phyloP scores from a whole-genome alignment of 1,284 basidiomycete genomes.

The Rhodotorula sp. region DNA sequence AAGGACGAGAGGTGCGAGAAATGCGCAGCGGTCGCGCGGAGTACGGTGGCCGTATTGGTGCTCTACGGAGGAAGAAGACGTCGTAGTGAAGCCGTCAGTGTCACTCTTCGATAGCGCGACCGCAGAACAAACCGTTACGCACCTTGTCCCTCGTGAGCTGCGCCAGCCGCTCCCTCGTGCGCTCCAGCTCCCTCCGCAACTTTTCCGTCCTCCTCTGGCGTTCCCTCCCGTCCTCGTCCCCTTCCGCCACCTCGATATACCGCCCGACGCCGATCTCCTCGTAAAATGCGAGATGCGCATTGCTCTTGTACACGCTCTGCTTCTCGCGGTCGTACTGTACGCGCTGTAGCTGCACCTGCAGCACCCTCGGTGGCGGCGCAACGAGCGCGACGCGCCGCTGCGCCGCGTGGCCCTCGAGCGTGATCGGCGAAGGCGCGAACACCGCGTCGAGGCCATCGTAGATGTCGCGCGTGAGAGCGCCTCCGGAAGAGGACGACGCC shows the following conservation, averaged over 20 bases:
- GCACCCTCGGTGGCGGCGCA: constrained; percentile 73
- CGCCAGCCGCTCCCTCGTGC: constrained; percentile 66
- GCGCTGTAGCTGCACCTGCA: constrained; percentile 94
- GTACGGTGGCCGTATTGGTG: background rate
- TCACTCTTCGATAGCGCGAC: background rate
- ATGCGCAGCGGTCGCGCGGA: constrained; percentile 45
- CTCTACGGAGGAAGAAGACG: background rate
- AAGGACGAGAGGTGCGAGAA: constrained; percentile 15
- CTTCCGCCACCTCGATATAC: constrained; percentile 70
- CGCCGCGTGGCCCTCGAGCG: constrained; percentile 81
- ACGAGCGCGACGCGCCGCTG: constrained; percentile 85
- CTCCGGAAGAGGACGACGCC: background rate
- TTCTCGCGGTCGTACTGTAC: constrained; percentile 95
- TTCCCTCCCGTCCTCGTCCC: constrained; percentile 58
- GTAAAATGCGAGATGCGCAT: constrained; percentile 88
- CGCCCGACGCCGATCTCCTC: constrained; percentile 89
- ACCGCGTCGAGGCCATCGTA: constrained; percentile 93
- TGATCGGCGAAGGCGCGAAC: constrained; percentile 80
- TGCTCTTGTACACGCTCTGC: constrained; percentile 88
- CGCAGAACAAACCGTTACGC: background rate
- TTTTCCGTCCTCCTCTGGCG: constrained; percentile 69
- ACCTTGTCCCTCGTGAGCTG: constrained; percentile 58
- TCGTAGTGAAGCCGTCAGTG: background rate
- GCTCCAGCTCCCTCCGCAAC: constrained; percentile 67
- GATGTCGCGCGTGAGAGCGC: constrained; percentile 72